Conservation (phyloP, 148 eudicot genomes). For the Suaeda aralocaspica region DNA sequence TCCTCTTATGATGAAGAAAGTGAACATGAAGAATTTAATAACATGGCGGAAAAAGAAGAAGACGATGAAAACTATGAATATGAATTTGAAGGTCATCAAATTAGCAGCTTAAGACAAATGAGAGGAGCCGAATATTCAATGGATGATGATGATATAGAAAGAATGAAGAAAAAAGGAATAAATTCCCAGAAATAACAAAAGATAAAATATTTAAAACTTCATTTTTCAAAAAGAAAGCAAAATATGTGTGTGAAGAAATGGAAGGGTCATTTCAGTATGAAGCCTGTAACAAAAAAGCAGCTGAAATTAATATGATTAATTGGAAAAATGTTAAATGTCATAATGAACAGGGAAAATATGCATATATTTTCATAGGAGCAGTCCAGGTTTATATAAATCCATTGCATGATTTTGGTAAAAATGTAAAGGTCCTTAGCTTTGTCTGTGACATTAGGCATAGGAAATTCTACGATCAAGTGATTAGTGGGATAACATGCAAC, state of each 20-base stretch:
- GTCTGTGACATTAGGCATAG: not conserved
- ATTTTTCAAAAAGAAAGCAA: not conserved
- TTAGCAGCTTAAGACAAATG: not conserved
- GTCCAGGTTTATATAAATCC: not conserved
- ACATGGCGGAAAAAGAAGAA: not conserved
- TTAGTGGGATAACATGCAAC: not conserved
- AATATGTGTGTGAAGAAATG: conserved; percentile 5
- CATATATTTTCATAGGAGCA: not conserved
- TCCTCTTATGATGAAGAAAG: not conserved
- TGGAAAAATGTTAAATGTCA: not conserved
- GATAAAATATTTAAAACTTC: not conserved
- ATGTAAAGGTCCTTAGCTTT: not conserved
- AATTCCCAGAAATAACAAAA: not conserved
- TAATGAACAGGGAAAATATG: not conserved
- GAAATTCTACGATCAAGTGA: not conserved
- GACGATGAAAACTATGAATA: not conserved
- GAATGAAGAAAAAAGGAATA: not conserved
- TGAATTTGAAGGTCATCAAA: not conserved
- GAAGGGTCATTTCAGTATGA: not conserved
- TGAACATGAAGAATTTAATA: not conserved
- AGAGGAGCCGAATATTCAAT: not conserved
- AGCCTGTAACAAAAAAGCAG: not conserved
- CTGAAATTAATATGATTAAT: not conserved
- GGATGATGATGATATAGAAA: not conserved
- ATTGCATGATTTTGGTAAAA: not conserved